Percentiles rank a stretch among this genome's conserved stretches.
These are phyloP conservation scores for Scytalidium lignicola DNA, from an alignment of 2,329 filamentous ascomycete species.

Conservation along the genomic window DNA sequence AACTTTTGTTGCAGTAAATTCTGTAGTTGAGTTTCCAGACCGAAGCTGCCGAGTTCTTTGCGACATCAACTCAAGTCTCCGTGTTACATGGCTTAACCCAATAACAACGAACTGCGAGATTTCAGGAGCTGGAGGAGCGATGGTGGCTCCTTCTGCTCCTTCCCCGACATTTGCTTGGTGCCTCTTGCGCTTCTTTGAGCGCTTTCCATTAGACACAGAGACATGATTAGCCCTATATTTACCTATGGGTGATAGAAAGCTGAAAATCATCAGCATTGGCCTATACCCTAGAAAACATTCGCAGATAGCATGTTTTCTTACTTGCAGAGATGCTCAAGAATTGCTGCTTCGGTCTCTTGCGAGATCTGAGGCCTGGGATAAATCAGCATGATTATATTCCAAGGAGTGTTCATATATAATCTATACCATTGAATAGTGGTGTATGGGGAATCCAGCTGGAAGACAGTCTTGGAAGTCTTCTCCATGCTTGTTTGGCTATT, in stretches of 20 bases:
- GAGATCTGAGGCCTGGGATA: slow-evolving; percentile 54
- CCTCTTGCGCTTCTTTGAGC: slow-evolving; percentile 48
- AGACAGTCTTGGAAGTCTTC: slow-evolving; percentile 51
- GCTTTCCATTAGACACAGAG: slow-evolving; percentile 56
- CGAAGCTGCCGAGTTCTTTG: slow-evolving; percentile 6
- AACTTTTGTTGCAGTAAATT: not conserved
- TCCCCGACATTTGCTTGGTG: slow-evolving; percentile 26
- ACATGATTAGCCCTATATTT: slow-evolving; percentile 51
- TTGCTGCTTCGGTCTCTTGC: slow-evolving; percentile 53
- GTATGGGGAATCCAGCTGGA: slow-evolving; percentile 63
- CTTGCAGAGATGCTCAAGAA: slow-evolving; percentile 64
- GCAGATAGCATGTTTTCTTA: slow-evolving; percentile 32
- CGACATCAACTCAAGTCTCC: slow-evolving; percentile 38
- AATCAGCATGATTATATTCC: not conserved
- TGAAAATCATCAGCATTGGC: slow-evolving; percentile 27
- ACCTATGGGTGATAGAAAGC: slow-evolving; percentile 59
- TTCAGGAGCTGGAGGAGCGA: slow-evolving; percentile 40
- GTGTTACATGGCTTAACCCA: slow-evolving; percentile 60
- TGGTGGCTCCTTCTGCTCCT: slow-evolving; percentile 9
- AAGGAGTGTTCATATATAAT: not conserved
- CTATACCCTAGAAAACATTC: slow-evolving; percentile 2
- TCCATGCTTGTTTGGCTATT: slow-evolving; percentile 33
- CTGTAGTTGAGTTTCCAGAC: not conserved
- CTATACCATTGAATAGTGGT: slow-evolving; percentile 54
- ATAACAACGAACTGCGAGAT: slow-evolving; percentile 55